Evolutionary conservation across 768 basidiomycete genomes (phyloP).

Genomic region (Hebeloma cylindrosporum): DNA sequence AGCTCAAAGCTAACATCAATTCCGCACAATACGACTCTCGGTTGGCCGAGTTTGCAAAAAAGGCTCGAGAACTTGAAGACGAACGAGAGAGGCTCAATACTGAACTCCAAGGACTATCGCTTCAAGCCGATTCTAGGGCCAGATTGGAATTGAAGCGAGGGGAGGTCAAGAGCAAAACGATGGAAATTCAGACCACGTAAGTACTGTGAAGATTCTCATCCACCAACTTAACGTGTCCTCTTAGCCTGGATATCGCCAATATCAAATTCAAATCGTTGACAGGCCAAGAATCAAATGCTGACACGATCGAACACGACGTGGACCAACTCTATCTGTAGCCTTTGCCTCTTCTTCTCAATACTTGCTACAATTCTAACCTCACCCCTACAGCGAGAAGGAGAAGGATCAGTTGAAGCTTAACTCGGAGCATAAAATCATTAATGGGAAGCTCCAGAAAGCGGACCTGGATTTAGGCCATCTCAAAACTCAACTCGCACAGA

Average conservation of each 20-base stretch:
- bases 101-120: constrained; percentile 69
- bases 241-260: constrained; percentile 63
- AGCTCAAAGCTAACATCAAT: constrained; percentile 57
- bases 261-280: constrained; percentile 64
- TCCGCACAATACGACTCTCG: constrained; percentile 65
- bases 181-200: constrained; percentile 69
- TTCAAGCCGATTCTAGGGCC: constrained; percentile 81
- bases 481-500: constrained; percentile 59
- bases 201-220: constrained; percentile 22
- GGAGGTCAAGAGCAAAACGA: constrained; percentile 63
- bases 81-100: constrained; percentile 64
- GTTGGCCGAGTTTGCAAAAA: constrained; percentile 51
- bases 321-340: constrained; percentile 58
- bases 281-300: constrained; percentile 56
- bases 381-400: constrained; percentile 61
- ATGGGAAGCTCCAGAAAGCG: constrained; percentile 58
- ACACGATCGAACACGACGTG: constrained; percentile 74
- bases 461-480: constrained; percentile 63
- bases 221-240: constrained; percentile 5
- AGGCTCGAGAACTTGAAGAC: constrained; percentile 63
- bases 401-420: constrained; percentile 53
- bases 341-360: not conserved
- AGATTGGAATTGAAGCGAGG: constrained; percentile 71
- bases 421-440: constrained; percentile 43
- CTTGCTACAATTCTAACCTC: not conserved